Base-by-base conservation (phyloP, 2,329 filamentous ascomycete species). In the Botryotinia narcissicola region DNA sequence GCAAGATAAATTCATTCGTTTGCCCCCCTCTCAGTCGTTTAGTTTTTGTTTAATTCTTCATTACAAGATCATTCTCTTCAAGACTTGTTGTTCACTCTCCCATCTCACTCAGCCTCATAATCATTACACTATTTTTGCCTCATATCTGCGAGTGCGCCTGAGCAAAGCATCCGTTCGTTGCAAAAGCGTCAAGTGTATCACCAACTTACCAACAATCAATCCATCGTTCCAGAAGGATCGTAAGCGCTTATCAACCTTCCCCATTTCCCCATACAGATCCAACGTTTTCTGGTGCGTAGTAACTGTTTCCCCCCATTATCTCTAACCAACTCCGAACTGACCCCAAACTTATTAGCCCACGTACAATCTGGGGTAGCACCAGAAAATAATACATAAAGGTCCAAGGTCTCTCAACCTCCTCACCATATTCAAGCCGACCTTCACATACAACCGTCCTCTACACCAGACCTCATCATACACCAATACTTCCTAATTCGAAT, bases 1-100 rank as follows among this genome's bases (percentile, higher is more conserved):
- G n/a, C 10, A 37, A 63, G 64, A 70, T 73, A 73, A 73, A 70
- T 70, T 70, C 71, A 70, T 51, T 72, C 71, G 71, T 29, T 73
- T 70, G 64, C 71, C 66, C 66, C 69, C 70, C 37, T 35, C 37
- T 35, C 37, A 4, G n/a, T 59, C 48, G 35, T 46, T 37, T 46
- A n/a, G 12, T 25, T 70, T 8, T 60, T 44, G 35, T 59, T 60
- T 70, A 22, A 42, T 70, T 70, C 44, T 32, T 61, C 29, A 60
- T 61, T 46, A 46, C 29, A 40, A 72, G 4, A 57, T 32, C 42
- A 12, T 54, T 22, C n/a, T 67, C 46, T 46, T 69, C 62, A 44
- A 59, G 14, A 60, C 46, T 67, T 9, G 37, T 67, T 68, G 29
- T 68, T 60, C 14, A 29, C 32, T 54, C 42, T 51, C 20, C 40